These are phyloP conservation scores for Steccherinum ochraceum DNA, from an alignment of 768 basidiomycete genomes.

Conservation along the genomic window DNA sequence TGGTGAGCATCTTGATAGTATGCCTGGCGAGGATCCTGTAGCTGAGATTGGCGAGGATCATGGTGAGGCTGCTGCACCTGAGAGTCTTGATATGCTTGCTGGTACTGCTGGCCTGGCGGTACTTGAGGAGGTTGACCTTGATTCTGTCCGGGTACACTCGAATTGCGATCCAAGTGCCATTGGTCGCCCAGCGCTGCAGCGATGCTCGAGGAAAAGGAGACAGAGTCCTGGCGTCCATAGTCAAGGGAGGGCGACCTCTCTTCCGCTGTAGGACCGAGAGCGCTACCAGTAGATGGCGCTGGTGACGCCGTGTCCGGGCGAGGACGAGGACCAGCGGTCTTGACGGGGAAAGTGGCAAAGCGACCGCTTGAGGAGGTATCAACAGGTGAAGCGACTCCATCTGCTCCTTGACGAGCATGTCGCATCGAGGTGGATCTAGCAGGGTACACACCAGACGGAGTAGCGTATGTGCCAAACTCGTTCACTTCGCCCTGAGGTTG, in stretches of 20 bases:
- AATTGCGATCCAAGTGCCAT: constrained; percentile 8
- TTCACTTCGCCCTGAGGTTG: constrained; percentile 4
- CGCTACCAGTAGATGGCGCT: constrained; percentile 2
- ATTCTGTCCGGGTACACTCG: background rate
- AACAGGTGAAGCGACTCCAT: background rate
- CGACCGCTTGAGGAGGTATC: constrained; percentile 29
- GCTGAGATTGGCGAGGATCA: too few relatives aligned
- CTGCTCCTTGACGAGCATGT: background rate
- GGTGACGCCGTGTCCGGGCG: constrained; percentile 6
- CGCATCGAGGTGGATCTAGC: constrained; percentile 14
- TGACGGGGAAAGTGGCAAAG: constrained; percentile 66
- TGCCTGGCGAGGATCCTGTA: constrained; percentile 1
- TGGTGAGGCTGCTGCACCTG: too few relatives aligned
- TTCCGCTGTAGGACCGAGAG: constrained; percentile 15
- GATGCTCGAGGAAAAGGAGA: constrained; percentile 32
- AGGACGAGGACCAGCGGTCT: constrained; percentile 25
- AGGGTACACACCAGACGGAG: constrained; percentile 1
- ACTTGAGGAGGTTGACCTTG: too few relatives aligned
- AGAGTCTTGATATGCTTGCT: too few relatives aligned
- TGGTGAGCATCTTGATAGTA: constrained; percentile 5
- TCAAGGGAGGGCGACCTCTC: constrained; percentile 24
- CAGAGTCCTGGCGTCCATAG: constrained; percentile 8
- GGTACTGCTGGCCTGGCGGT: too few relatives aligned
- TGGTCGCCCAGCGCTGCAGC: constrained; percentile 27
- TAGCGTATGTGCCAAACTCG: constrained; percentile 20